Conservation (phyloP, 1,139 yeast genomes). For the Debaryomycetaceae sp. region DNA sequence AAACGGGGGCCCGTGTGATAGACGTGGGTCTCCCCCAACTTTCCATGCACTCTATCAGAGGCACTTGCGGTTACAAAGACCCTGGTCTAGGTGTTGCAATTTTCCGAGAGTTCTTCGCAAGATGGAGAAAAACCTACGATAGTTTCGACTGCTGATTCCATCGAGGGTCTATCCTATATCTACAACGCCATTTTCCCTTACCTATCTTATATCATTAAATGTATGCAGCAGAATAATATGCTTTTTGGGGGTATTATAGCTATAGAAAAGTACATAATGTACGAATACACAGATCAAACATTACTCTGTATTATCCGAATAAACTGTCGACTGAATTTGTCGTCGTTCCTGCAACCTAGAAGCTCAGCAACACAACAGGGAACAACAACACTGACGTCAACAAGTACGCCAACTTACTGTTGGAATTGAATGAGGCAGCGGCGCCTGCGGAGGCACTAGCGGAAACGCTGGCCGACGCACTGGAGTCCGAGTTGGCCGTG, state of each 20-base stretch:
- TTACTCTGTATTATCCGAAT: neutral
- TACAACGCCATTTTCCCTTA: neutral
- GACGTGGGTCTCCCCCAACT: slow-evolving; percentile 47
- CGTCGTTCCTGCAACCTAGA: neutral
- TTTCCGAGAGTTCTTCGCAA: slow-evolving; percentile 34
- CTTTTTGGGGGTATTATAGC: neutral
- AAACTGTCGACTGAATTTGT: too few species aligned
- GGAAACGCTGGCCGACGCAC: slow-evolving; percentile 1
- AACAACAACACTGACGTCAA: slow-evolving; percentile 1
- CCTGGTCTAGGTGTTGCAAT: slow-evolving; percentile 40
- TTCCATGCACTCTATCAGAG: slow-evolving; percentile 46
- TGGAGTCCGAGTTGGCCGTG: neutral
- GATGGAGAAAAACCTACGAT: slow-evolving; percentile 31
- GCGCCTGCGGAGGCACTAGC: neutral
- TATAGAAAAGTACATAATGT: neutral
- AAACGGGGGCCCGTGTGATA: slow-evolving; percentile 42
- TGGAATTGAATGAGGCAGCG: neutral
- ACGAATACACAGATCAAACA: neutral
- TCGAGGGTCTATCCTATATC: neutral
- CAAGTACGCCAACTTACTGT: slow-evolving; percentile 1
- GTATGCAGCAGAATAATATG: neutral
- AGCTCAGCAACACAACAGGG: neutral
- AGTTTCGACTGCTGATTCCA: neutral
- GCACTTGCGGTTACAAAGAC: slow-evolving; percentile 41
- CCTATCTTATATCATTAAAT: neutral